Evolutionary conservation across 805 yeast genomes (phyloP), one percentile per base, ranked within the genome.

Genomic region (Candida namnaoensis): DNA sequence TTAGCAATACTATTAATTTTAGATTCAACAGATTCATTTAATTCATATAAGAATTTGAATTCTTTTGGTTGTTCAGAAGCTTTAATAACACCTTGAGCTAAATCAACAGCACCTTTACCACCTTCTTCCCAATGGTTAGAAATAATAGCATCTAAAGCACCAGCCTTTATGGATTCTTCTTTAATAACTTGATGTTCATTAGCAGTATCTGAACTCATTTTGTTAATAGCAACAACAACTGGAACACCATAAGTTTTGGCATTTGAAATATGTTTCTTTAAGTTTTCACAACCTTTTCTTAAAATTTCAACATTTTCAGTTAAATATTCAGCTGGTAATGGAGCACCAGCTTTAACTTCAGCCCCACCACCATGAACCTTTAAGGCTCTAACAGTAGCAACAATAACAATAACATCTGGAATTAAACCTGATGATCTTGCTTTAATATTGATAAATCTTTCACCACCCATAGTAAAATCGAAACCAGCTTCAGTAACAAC

Each of bases 391-490:
- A 82, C 82, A 34, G 95, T 84, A 40, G 95, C 93, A 45, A 84
- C 95, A 52, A 84, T 72, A 38, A 84, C 87, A 48, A 84, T 83
- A 37, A 76, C 80, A 59, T 84, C 87, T 15, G 95, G 95, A 28
- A 69, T 70, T 47, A 83, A 68, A 8, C 91, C 93, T n/a, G 87
- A 78, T 9, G 88, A 73, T 58, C 93, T 74, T 60, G 90, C 81
- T 62, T 84, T 84, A 66, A 84, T 84, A 64, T 84, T 82, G 61
- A 82, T 70, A 63, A 84, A 84, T 65, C 95, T 71, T 68, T 84
- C 95, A 61, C 95, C 95, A 58, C 95, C 95, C 95, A 84, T 84
- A 40, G 93, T 84, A 71, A 84, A 84, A 63, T 84, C 95, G 65
- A 84, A 84, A 47, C 95, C 95, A 15, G 95, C 95, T 62, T 84